Conservation (phyloP, 2,329 filamentous ascomycete genomes). For the Graphilbum ipis-grandicollis region DNA sequence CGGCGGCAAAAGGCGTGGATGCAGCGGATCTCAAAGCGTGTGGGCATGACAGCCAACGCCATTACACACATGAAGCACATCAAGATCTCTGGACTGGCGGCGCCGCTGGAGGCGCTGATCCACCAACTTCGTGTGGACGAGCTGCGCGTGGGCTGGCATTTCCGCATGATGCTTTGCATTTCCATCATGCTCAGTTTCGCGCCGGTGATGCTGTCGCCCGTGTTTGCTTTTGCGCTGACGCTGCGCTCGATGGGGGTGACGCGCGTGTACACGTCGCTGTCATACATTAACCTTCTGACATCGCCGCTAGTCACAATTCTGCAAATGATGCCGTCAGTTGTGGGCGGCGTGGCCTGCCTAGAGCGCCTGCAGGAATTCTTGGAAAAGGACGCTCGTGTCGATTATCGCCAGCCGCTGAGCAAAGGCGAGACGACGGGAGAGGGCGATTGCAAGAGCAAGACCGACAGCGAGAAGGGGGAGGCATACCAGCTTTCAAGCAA, state of each 20-base stretch:
- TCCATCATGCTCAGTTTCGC: constrained; percentile 15
- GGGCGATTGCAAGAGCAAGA: too few species aligned
- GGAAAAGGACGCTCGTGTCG: constrained; percentile 12
- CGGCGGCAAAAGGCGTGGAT: constrained; percentile 11
- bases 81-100: constrained; percentile 20
- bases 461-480: neutral
- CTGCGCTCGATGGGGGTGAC: constrained; percentile 10
- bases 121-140: constrained; percentile 18
- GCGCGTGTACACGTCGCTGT: constrained; percentile 15
- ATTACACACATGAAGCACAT: constrained; percentile 21
- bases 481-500: too few species aligned
- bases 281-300: constrained; percentile 18
- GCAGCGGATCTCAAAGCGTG: constrained; percentile 10
- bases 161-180: constrained; percentile 13
- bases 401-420: constrained; percentile 11
- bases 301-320: constrained; percentile 16
- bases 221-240: constrained; percentile 15
- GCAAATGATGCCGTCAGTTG: constrained; percentile 15
- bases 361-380: constrained; percentile 21
- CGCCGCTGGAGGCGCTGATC: constrained; percentile 13
- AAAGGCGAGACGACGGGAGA: too few species aligned
- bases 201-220: constrained; percentile 19
- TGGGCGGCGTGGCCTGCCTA: constrained; percentile 17
- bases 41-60: constrained; percentile 12
- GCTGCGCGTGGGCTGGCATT: constrained; percentile 13